These are phyloP conservation scores for Pleurotus ostreatus DNA, from an alignment of 768 basidiomycete genomes.

Conservation along the genomic window DNA sequence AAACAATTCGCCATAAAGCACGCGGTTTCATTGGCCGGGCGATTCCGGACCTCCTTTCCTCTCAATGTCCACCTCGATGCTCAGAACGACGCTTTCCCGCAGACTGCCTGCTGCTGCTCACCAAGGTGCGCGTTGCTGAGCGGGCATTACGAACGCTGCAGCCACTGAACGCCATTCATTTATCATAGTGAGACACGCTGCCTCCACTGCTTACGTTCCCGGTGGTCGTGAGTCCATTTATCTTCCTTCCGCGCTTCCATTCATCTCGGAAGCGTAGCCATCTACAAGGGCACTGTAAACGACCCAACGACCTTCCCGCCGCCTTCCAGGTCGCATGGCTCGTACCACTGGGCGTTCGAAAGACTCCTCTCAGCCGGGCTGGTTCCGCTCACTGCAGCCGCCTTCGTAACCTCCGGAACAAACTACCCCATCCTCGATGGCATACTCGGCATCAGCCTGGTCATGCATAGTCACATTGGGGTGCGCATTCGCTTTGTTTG, in stretches of 20 bases:
- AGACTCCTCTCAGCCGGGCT: conserved; percentile 84
- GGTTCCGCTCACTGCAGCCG: conserved; percentile 84
- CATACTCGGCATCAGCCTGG: conserved; percentile 77
- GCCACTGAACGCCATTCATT: conserved; percentile 13
- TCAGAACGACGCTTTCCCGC: conserved; percentile 46
- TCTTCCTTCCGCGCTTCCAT: background rate
- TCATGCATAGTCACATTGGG: conserved; percentile 96
- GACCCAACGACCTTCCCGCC: conserved; percentile 90
- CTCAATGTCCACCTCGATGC: conserved; percentile 17
- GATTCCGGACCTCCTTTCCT: no score
- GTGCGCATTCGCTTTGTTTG: conserved; percentile 38
- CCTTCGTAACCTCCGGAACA: conserved; percentile 74
- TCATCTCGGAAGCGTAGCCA: conserved; percentile 41
- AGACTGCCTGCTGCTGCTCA: conserved; percentile 33
- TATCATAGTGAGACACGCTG: conserved; percentile 38
- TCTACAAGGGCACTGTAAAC: conserved; percentile 90
- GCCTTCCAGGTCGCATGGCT: conserved; percentile 78
- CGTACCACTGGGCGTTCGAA: conserved; percentile 93
- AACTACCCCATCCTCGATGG: conserved; percentile 88
- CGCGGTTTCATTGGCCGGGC: no score
- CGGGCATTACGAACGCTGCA: background rate
- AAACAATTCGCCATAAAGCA: no score
- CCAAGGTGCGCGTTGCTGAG: conserved; percentile 28
- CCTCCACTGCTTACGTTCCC: conserved; percentile 47
- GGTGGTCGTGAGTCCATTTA: conserved; percentile 60